phyloP scores from a whole-genome alignment of 768 basidiomycete genomes.

The Lactarius akahatsu region DNA sequence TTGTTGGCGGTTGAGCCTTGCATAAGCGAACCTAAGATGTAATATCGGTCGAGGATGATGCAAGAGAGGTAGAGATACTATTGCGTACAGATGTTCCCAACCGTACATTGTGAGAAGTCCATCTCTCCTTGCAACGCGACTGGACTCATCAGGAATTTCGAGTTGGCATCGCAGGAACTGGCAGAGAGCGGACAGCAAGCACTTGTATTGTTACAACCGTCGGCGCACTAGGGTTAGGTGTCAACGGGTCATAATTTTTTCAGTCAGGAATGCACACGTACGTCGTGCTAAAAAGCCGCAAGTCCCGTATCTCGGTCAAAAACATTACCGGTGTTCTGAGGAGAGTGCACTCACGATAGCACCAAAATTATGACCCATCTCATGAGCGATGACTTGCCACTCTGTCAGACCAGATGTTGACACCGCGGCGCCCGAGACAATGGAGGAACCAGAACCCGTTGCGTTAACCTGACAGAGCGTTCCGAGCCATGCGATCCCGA shows the following conservation, averaged over 20 bases:
- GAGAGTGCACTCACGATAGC: constrained; percentile 61
- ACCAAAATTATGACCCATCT: constrained; percentile 87
- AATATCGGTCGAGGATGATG: constrained; percentile 2
- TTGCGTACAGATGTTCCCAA: constrained; percentile 80
- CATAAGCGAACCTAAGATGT: constrained; percentile 59
- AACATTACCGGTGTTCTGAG: constrained; percentile 25
- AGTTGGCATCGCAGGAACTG: constrained; percentile 59
- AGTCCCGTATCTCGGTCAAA: constrained; percentile 17
- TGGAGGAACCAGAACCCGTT: constrained; percentile 44
- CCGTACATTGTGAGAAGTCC: constrained; percentile 71
- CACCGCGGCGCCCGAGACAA: constrained; percentile 80
- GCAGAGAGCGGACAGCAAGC: constrained; percentile 69
- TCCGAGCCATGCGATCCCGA: constrained; percentile 87
- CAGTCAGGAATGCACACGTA: constrained; percentile 34
- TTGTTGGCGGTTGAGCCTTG: constrained; percentile 40
- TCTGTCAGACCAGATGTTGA: constrained; percentile 75
- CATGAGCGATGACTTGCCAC: constrained; percentile 82
- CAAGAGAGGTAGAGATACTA: constrained; percentile 9
- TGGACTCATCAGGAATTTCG: constrained; percentile 82
- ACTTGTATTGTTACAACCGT: constrained; percentile 51
- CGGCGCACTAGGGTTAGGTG: constrained; percentile 50
- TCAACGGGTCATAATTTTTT: not conserved
- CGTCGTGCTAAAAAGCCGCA: constrained; percentile 50
- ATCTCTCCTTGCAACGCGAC: constrained; percentile 63
- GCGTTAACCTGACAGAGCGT: constrained; percentile 65